Conservation (phyloP, 2,329 filamentous ascomycete species). For the Colletotrichum graminicola region DNA sequence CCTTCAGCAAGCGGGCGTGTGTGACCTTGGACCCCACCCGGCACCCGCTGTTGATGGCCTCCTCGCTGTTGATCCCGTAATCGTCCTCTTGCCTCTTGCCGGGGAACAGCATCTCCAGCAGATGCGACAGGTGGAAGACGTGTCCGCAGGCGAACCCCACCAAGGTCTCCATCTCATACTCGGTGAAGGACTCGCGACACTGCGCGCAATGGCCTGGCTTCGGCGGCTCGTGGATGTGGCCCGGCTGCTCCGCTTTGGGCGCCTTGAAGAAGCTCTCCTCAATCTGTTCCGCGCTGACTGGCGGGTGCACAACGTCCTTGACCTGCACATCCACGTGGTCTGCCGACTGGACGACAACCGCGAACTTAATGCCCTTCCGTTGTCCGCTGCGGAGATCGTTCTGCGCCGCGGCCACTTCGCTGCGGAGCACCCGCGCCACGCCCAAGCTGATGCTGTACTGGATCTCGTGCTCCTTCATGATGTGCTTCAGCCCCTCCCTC, state of each 20-base stretch:
- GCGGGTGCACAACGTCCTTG: slow-evolving; percentile 52
- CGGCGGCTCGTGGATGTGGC: slow-evolving; percentile 50
- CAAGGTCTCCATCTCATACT: slow-evolving; percentile 77
- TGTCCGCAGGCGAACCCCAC: slow-evolving; percentile 87
- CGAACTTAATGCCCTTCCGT: slow-evolving; percentile 89
- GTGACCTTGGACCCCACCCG: slow-evolving; percentile 90
- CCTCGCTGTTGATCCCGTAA: slow-evolving; percentile 58
- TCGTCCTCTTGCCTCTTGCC: slow-evolving; percentile 61
- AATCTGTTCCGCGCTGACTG: slow-evolving; percentile 36
- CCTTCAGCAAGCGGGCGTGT: slow-evolving; percentile 81
- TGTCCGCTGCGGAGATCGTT: slow-evolving; percentile 83
- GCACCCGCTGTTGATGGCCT: slow-evolving; percentile 60
- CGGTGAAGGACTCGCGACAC: slow-evolving; percentile 68
- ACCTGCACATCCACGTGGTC: slow-evolving; percentile 59
- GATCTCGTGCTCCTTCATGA: slow-evolving; percentile 96
- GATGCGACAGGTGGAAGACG: slow-evolving; percentile 81
- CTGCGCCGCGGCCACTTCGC: slow-evolving; percentile 89
- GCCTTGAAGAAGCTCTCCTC: slow-evolving; percentile 38
- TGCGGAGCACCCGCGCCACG: slow-evolving; percentile 85
- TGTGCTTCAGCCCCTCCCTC: slow-evolving; percentile 86
- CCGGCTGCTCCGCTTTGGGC: slow-evolving; percentile 47
- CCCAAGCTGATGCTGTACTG: slow-evolving; percentile 93
- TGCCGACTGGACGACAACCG: slow-evolving; percentile 67
- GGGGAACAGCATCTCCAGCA: slow-evolving; percentile 67
- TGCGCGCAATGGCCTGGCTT: slow-evolving; percentile 70